Evolutionary conservation across 257 asterid species (phyloP), one percentile per base, ranked within the genome.

Genomic region (Jasminum sambac): DNA sequence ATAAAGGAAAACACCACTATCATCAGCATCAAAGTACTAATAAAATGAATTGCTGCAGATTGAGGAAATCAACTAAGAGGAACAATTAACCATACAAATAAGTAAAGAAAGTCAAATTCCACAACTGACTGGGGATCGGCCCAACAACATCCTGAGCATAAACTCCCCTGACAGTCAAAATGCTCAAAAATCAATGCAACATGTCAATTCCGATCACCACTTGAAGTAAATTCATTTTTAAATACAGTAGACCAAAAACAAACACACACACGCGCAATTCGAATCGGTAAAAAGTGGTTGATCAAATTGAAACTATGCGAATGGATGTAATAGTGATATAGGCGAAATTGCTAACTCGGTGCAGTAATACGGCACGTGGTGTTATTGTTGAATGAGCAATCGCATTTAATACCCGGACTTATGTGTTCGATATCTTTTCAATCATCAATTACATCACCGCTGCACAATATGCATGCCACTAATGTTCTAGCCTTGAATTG

Each of bases 121-220:
- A 82, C 19, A 85, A 77, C 73, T 82, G 87, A n/a, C 78, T 82
- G 0, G 90, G 90, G n/a, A 82, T 30, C 37, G 76, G 68, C 8
- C 87, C 84, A 43, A 9, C 57, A 64, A 80, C 80, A 62, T 63
- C 58, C 70, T 44, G 17, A 1, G 74, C 68, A 74, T 78, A 76
- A 43, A 82, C 81, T 62, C 84, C 77, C 82, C 85, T 85, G 81
- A n/a, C n/a, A n/a, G n/a, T n/a, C n/a, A n/a, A n/a, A n/a, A n/a
- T n/a, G n/a, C n/a, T n/a, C 52, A 69, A 63, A 69, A 78, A 37
- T 61, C 4, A 38, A 64, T 6, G 0, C 55, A 58, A 70, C 8
- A 10, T 16, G 59, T 11, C 13, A 38, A 34, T n/a, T n/a, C n/a
- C 41, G 48, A 70, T 40, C 14, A 7, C 44, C 10, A 39, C 59